Evolutionary conservation across 805 yeast genomes (phyloP).

Genomic region (Yamadazyma insecticola): DNA sequence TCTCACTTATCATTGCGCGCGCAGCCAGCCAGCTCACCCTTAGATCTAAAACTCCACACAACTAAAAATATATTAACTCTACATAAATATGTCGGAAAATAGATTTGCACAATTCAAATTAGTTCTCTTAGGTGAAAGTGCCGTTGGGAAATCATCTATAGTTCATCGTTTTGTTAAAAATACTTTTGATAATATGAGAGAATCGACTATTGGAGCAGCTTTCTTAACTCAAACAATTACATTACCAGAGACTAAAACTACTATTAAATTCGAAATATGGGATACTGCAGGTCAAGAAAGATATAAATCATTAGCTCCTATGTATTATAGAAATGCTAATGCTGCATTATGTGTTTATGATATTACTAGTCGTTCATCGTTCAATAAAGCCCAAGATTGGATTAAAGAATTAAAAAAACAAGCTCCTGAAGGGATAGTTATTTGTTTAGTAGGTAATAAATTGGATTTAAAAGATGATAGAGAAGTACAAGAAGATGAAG

Average conservation of each 20-base stretch:
- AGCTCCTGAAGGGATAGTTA: conserved; percentile 67
- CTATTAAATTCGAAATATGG: conserved; percentile 73
- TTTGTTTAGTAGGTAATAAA: conserved; percentile 82
- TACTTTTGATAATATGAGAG: conserved; percentile 66
- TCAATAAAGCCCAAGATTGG: conserved; percentile 71
- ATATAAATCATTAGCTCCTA: conserved; percentile 41
- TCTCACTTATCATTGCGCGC: neutral
- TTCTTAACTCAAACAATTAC: conserved; percentile 66
- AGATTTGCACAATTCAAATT: conserved; percentile 49
- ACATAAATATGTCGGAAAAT: conserved; percentile 3
- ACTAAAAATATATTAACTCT: too few species aligned
- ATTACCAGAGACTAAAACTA: conserved; percentile 45
- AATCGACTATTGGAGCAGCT: conserved; percentile 84
- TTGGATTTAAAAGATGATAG: conserved; percentile 54
- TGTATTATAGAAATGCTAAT: conserved; percentile 49
- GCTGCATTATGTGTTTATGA: conserved; percentile 79
- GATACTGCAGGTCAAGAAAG: conserved; percentile 90
- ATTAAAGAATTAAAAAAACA: conserved; percentile 77
- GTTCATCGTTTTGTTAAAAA: conserved; percentile 65
- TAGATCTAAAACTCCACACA: too few species aligned
- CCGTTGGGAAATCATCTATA: conserved; percentile 69
- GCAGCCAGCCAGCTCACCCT: too few species aligned
- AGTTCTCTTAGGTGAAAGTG: conserved; percentile 76
- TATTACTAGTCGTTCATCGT: conserved; percentile 63
- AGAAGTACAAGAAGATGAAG: conserved; percentile 36